Percentiles rank a stretch among this genome's conserved stretches.
Evolutionary conservation across 1,284 basidiomycete species (phyloP).

Genomic region (Meripilus lineatus): DNA sequence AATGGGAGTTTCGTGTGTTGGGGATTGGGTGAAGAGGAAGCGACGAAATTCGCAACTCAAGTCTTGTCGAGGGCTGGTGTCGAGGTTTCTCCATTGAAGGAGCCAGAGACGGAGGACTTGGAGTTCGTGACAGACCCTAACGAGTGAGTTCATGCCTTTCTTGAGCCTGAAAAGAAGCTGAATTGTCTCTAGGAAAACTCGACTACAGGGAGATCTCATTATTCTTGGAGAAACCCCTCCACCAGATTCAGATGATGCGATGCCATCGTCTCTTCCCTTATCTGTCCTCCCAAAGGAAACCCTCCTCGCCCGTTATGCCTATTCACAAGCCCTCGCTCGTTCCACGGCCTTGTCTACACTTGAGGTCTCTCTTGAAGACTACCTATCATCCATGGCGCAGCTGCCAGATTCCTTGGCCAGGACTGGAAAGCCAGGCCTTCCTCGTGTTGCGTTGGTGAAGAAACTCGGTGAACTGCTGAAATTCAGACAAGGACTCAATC

Average conservation of each 20-base stretch:
- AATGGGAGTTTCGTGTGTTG: constrained; percentile 87
- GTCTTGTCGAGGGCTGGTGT: constrained; percentile 54
- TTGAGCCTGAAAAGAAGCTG: background rate
- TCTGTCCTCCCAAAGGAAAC: constrained; percentile 57
- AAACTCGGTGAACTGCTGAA: constrained; percentile 86
- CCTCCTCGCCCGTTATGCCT: constrained; percentile 81
- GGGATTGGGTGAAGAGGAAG: constrained; percentile 82
- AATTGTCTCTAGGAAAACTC: constrained; percentile 54
- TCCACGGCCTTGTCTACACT: constrained; percentile 82
- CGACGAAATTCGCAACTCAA: constrained; percentile 59
- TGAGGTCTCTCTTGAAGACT: constrained; percentile 77
- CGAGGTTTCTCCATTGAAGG: constrained; percentile 59
- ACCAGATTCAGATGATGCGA: constrained; percentile 37
- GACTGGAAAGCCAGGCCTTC: constrained; percentile 79
- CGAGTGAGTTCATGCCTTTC: constrained; percentile 51
- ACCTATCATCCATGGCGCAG: constrained; percentile 74
- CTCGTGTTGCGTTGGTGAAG: constrained; percentile 75
- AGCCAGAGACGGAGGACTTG: constrained; percentile 82
- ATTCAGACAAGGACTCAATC: constrained; percentile 83
- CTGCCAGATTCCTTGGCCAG: constrained; percentile 71
- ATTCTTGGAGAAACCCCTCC: constrained; percentile 72
- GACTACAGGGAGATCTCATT: constrained; percentile 85
- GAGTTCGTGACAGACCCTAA: constrained; percentile 87
- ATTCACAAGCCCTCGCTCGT: constrained; percentile 83
- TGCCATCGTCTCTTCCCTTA: constrained; percentile 41